These are phyloP conservation scores for Trichoderma endophyticum DNA, from an alignment of 2,329 filamentous ascomycete species.

Conservation along the genomic window DNA sequence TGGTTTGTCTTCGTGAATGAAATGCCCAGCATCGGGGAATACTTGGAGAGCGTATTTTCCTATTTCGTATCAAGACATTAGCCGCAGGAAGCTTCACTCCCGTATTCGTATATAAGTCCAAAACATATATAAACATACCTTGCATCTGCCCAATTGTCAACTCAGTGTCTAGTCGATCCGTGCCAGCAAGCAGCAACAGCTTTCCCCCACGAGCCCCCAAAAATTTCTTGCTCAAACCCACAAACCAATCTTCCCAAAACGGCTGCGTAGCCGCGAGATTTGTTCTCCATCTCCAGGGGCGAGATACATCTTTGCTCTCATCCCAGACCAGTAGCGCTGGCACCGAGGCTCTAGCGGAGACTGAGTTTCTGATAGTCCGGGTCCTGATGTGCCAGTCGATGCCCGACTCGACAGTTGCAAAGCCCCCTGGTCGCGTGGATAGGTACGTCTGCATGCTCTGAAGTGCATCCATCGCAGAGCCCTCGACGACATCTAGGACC, in stretches of 20 bases:
- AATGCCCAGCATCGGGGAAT: constrained; percentile 92
- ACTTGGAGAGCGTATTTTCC: constrained; percentile 95
- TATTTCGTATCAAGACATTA: constrained; percentile 26
- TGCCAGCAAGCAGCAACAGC: constrained; percentile 79
- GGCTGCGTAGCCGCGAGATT: constrained; percentile 78
- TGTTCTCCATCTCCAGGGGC: constrained; percentile 80
- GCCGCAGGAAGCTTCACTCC: background rate
- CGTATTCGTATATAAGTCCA: background rate
- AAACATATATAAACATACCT: constrained; percentile 50
- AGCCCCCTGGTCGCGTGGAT: constrained; percentile 72
- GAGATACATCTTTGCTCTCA: constrained; percentile 34
- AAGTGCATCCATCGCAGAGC: constrained; percentile 90
- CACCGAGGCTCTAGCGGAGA: constrained; percentile 83
- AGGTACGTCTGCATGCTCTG: constrained; percentile 93
- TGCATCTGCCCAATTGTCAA: constrained; percentile 97
- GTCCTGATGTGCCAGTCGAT: constrained; percentile 94
- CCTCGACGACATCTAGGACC: constrained; percentile 93
- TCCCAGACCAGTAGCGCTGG: constrained; percentile 67
- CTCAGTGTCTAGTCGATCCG: constrained; percentile 85
- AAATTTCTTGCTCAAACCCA: constrained; percentile 84
- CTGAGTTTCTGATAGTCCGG: constrained; percentile 77
- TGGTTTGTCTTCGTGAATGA: constrained; percentile 92
- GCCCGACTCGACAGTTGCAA: constrained; percentile 71
- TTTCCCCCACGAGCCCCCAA: constrained; percentile 78
- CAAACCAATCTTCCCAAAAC: constrained; percentile 95